Evolutionary conservation across 208 protist species (phyloP), one percentile per base, ranked within the genome.

Genomic region (Trypanosoma brucei): DNA sequence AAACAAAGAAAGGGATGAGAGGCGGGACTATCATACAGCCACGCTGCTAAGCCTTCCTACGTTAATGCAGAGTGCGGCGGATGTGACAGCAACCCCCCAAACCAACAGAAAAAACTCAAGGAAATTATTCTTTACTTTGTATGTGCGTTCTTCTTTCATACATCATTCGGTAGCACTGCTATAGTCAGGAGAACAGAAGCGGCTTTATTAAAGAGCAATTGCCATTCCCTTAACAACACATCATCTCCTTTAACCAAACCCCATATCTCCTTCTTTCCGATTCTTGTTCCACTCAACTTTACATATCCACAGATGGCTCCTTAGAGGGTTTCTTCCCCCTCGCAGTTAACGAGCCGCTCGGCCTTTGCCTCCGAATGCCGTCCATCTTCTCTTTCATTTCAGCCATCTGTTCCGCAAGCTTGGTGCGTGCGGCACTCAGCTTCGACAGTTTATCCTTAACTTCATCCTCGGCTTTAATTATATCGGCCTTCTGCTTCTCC

Each of bases 401-500:
- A 11, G 42, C 6, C 11, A 46, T 46, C 11, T 46, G 42, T 46
- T 14, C 8, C 11, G 42, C 42, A 11, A 46, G 42, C 42, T 46
- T 46, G 8, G 6, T 6, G 11, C 42, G 42, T 6, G 42, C 42
- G 6, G 42, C 42, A 46, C 8, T 11, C 11, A 46, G 11, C 42
- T 46, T 46, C 42, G 42, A 6, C 42, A 46, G 42, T 11, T 46
- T 46, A 6, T 46, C 42, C 11, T 46, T 46, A 11, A 46, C 11
- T 46, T 46, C 42, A 46, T 46, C 42, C 11, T 46, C 42, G 8
- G 42, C 42, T 11, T 46, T 46, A 46, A 11, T 46, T 6, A 46
- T 46, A 46, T 46, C 42, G 6, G 42, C 42, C 42, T 46, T 46
- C 42, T 46, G 42, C 42, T 46, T 46, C 42, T 46, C 42, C 42